Evolutionary conservation across 306 rosid species (phyloP).

Genomic region (Cucurbita moschata): DNA sequence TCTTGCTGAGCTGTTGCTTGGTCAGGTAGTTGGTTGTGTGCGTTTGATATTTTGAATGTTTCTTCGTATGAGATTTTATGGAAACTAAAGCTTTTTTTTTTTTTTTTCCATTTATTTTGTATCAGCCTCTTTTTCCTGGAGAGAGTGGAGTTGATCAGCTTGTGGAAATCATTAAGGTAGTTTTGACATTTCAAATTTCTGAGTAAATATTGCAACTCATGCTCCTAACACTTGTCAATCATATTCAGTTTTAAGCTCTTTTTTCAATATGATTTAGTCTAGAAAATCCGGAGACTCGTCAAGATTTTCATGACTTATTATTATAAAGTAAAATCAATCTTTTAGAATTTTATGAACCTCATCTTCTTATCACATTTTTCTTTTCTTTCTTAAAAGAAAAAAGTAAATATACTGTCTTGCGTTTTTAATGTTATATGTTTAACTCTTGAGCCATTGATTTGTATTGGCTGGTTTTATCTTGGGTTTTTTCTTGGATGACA

Average conservation of each 20-base stretch:
- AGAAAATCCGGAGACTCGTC: not conserved
- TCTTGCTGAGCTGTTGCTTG: slow-evolving; percentile 88
- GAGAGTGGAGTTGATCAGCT: slow-evolving; percentile 98
- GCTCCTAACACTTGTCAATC: not conserved
- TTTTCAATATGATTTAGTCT: not conserved
- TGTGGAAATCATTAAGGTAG: slow-evolving; percentile 95
- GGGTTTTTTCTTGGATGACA: not conserved
- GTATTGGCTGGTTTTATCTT: not conserved
- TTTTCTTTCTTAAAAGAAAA: not conserved
- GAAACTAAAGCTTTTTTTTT: not conserved
- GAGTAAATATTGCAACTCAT: not conserved
- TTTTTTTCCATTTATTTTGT: not conserved
- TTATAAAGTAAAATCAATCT: not conserved
- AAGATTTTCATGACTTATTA: not conserved
- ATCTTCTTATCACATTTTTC: not conserved
- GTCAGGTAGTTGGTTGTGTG: slow-evolving; percentile 52
- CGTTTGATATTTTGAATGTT: not conserved
- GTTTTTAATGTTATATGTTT: not conserved
- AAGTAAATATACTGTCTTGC: not conserved
- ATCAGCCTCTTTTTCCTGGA: slow-evolving; percentile 91
- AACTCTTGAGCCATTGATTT: not conserved
- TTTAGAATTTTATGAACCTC: not conserved
- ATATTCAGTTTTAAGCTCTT: not conserved
- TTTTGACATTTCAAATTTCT: not conserved
- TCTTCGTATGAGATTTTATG: not conserved